Evolutionary conservation across 352 stramenopile genomes (phyloP).

Genomic region (Phytophthora macrochlamydospora): DNA sequence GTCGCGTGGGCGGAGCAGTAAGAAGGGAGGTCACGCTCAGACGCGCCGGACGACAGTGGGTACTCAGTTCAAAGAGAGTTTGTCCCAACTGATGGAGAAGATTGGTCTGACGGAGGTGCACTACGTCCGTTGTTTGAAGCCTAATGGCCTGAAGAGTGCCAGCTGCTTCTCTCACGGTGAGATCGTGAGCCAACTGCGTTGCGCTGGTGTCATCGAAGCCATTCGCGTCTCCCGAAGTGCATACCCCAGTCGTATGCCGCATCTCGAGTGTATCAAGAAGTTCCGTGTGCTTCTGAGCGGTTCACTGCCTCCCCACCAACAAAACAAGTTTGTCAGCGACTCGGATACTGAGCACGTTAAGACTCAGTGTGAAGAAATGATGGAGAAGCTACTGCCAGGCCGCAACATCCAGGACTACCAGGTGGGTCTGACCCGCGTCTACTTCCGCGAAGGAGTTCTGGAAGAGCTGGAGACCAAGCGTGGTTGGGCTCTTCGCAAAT

Average conservation of each 20-base stretch:
- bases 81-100: conserved; percentile 87
- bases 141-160: conserved; percentile 77
- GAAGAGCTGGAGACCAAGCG: conserved; percentile 80
- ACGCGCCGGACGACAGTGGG: conserved; percentile 77
- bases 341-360: conserved; percentile 61
- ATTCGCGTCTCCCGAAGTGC: conserved; percentile 88
- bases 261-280: conserved; percentile 83
- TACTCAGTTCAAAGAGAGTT: conserved; percentile 87
- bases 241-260: conserved; percentile 81
- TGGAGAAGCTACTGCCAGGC: conserved; percentile 67
- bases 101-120: conserved; percentile 87
- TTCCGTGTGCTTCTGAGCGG: conserved; percentile 61
- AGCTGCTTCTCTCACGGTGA: conserved; percentile 72
- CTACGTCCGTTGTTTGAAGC: conserved; percentile 88
- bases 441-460: conserved; percentile 87
- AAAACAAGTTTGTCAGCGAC: conserved; percentile 41
- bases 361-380: conserved; percentile 65
- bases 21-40: conserved; percentile 57
- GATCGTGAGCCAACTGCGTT: conserved; percentile 85
- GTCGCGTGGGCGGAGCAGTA: conserved; percentile 25
- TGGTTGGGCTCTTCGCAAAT: conserved; percentile 71
- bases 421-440: conserved; percentile 83
- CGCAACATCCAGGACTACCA: conserved; percentile 87
- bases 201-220: conserved; percentile 85
- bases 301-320: conserved; percentile 29